Percentiles rank a stretch among this genome's conserved stretches.
These are phyloP conservation scores for Aureobasidium sp. DNA, from an alignment of 2,329 filamentous ascomycete species.

Conservation along the genomic window DNA sequence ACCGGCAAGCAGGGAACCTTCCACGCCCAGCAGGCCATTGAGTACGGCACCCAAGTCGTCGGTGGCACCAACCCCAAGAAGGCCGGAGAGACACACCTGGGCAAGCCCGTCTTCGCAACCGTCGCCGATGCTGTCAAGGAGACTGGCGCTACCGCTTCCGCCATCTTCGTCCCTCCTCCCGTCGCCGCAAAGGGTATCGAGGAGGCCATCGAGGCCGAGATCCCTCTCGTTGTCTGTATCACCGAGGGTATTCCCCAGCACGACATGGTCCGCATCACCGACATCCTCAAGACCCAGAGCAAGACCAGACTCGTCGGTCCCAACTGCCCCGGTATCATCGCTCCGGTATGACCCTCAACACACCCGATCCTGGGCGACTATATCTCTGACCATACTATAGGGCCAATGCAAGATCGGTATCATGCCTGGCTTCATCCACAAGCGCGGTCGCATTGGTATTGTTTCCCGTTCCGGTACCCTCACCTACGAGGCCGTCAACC, in stretches of 20 bases:
- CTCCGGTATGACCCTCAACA: slow-evolving; percentile 41
- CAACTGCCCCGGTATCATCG: slow-evolving; percentile 98
- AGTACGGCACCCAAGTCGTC: slow-evolving; percentile 97
- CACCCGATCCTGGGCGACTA: not conserved
- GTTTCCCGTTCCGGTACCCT: slow-evolving; percentile 97
- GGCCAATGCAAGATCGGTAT: slow-evolving; percentile 99
- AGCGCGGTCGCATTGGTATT: slow-evolving; percentile 96
- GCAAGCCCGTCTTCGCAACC: slow-evolving; percentile 83
- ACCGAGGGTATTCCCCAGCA: slow-evolving; percentile 98
- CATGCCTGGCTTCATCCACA: slow-evolving; percentile 99
- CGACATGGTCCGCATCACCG: slow-evolving; percentile 98
- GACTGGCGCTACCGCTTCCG: slow-evolving; percentile 83
- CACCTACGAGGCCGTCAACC: slow-evolving; percentile 99
- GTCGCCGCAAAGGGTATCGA: slow-evolving; percentile 91
- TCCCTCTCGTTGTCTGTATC: slow-evolving; percentile 92
- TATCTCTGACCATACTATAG: slow-evolving; percentile 25
- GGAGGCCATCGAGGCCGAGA: slow-evolving; percentile 87
- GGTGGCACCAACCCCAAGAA: slow-evolving; percentile 99
- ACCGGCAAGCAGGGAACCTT: slow-evolving; percentile 71
- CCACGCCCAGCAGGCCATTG: slow-evolving; percentile 95
- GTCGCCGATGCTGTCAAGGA: slow-evolving; percentile 83
- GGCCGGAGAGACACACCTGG: slow-evolving; percentile 82
- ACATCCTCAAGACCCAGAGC: slow-evolving; percentile 93
- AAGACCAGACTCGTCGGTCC: slow-evolving; percentile 96
- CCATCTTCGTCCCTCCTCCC: slow-evolving; percentile 95